Evolutionary conservation across 371 early-diverging fungal genomes (phyloP).

Genomic region (Mucor racemosus): DNA sequence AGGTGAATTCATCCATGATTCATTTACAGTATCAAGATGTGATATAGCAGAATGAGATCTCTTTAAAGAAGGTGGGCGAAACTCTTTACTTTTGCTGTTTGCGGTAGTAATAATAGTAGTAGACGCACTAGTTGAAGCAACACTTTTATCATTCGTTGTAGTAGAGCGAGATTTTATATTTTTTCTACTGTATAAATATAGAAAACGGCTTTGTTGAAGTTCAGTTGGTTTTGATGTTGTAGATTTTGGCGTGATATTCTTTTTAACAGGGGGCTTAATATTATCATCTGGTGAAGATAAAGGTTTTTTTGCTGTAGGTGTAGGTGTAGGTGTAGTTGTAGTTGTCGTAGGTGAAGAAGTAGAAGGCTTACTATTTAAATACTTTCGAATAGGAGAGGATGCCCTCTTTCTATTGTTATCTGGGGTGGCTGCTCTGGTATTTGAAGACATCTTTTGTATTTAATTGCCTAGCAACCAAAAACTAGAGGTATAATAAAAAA

Average conservation of each 20-base stretch:
- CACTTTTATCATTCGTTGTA: background rate
- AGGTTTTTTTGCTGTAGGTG: background rate
- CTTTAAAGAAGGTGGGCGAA: slow-evolving; percentile 21
- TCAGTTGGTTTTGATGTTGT: background rate
- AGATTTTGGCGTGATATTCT: background rate
- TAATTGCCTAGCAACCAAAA: background rate
- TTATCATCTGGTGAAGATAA: slow-evolving; percentile 3
- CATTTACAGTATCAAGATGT: slow-evolving; percentile 31
- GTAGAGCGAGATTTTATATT: background rate
- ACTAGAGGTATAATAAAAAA: background rate
- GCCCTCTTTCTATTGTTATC: background rate
- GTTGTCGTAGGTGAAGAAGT: background rate
- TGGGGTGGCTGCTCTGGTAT: background rate
- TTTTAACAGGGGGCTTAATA: background rate
- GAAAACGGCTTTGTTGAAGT: slow-evolving; percentile 1
- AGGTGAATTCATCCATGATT: slow-evolving; percentile 39
- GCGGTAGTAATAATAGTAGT: background rate
- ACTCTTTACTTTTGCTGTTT: background rate
- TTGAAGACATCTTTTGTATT: slow-evolving; percentile 12
- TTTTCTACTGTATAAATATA: background rate
- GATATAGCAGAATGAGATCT: slow-evolving; percentile 38
- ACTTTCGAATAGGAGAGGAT: slow-evolving; percentile 16
- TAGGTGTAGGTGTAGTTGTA: no score
- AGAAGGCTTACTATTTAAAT: slow-evolving; percentile 1
- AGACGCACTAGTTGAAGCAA: background rate